Conservation (phyloP, 441 rosid genomes). For the Omphalea diandra region DNA sequence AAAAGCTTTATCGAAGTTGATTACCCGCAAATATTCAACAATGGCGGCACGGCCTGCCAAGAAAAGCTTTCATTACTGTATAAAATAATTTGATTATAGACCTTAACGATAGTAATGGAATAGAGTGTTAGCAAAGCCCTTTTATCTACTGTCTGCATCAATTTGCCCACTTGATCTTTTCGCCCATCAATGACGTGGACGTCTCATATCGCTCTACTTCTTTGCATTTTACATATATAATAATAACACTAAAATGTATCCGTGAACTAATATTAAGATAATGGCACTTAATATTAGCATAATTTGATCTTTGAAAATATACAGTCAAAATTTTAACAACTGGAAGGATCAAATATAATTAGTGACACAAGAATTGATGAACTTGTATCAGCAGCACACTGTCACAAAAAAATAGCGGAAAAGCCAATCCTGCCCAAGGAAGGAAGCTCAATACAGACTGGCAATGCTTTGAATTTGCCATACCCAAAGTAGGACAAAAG, state of each 20-base stretch:
- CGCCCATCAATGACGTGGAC: background rate
- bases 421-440: background rate
- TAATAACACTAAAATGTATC: too few relatives aligned
- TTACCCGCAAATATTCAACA: background rate
- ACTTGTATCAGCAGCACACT: background rate
- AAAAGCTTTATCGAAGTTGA: background rate
- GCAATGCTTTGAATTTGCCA: background rate
- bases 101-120: background rate
- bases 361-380: slow-evolving; percentile 2
- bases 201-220: too few relatives aligned
- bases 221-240: too few relatives aligned
- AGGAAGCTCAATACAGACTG: slow-evolving; percentile 12
- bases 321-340: background rate
- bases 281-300: too few relatives aligned
- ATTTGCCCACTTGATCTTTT: background rate
- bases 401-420: background rate
- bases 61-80: background rate
- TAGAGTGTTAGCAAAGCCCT: background rate
- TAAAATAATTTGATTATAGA: background rate
- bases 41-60: background rate
- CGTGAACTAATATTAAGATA: too few relatives aligned
- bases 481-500: slow-evolving; percentile 4
- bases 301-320: too few relatives aligned
- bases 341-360: background rate
- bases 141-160: background rate